Conservation (phyloP, 768 basidiomycete species). For the Psilocybe azurescens region DNA sequence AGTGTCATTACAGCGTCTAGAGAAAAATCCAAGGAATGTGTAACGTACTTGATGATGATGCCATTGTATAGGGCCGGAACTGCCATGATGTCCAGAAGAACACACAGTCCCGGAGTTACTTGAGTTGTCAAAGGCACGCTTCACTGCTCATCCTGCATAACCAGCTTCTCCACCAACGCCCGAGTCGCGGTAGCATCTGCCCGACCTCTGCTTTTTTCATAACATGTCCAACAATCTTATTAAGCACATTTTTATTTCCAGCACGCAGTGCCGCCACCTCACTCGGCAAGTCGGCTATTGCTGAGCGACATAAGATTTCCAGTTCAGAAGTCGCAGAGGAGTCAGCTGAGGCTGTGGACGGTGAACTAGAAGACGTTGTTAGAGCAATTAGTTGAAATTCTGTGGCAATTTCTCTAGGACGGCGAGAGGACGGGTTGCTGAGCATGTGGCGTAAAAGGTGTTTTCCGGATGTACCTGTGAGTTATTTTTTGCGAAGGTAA, state of each 20-base stretch:
- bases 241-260: constrained; percentile 80
- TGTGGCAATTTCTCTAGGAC: constrained; percentile 47
- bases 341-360: constrained; percentile 13
- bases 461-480: constrained; percentile 79
- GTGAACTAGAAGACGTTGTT: constrained; percentile 18
- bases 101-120: background rate
- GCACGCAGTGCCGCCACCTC: constrained; percentile 68
- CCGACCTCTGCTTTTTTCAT: constrained; percentile 82
- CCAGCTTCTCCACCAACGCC: constrained; percentile 52
- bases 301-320: constrained; percentile 60
- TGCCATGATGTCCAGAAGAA: background rate
- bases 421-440: constrained; percentile 41
- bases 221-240: constrained; percentile 83
- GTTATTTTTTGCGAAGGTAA: background rate
- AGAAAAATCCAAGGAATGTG: background rate
- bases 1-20: background rate
- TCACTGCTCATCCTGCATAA: constrained; percentile 26
- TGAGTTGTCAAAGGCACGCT: background rate
- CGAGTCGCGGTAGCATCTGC: constrained; percentile 73
- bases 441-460: constrained; percentile 77
- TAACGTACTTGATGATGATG: background rate
- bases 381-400: constrained; percentile 54
- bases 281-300: constrained; percentile 66
- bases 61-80: background rate
- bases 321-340: constrained; percentile 39